Percentiles rank a stretch among this genome's conserved stretches.
These are phyloP conservation scores for Suillus subluteus DNA, from an alignment of 768 basidiomycete species.

Conservation along the genomic window DNA sequence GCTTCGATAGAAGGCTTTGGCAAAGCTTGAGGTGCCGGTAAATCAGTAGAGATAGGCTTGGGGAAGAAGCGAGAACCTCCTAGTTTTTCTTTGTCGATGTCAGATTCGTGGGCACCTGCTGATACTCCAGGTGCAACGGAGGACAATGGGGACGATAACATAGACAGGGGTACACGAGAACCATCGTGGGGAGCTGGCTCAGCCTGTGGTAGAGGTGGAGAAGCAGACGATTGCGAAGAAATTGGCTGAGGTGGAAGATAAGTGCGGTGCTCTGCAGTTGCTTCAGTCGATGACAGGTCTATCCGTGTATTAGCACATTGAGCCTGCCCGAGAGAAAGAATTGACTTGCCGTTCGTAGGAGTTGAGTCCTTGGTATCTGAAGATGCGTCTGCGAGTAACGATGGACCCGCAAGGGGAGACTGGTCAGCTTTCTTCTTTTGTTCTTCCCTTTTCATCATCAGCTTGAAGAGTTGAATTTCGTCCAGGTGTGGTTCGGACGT, in stretches of 20 bases:
- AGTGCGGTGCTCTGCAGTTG: neutral
- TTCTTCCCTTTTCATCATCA: constrained; percentile 83
- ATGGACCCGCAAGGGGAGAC: constrained; percentile 13
- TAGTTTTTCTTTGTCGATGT: constrained; percentile 24
- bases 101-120: constrained; percentile 19
- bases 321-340: constrained; percentile 1
- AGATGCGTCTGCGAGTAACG: constrained; percentile 1
- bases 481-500: constrained; percentile 54
- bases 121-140: constrained; percentile 13
- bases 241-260: neutral
- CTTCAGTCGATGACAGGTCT: neutral
- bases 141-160: constrained; percentile 19
- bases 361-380: neutral
- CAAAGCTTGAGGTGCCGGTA: constrained; percentile 19
- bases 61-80: constrained; percentile 42
- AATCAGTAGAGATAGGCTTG: constrained; percentile 30
- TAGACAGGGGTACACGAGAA: constrained; percentile 11
- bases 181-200: constrained; percentile 13
- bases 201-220: constrained; percentile 22
- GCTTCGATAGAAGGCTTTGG: constrained; percentile 40
- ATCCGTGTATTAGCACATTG: neutral
- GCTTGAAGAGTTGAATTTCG: constrained; percentile 82
- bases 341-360: constrained; percentile 19
- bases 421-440: constrained; percentile 44
- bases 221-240: constrained; percentile 16